Evolutionary conservation across 139 green algal genomes (phyloP), one percentile per base, ranked within the genome.

Genomic region (Coelastrella sp.): DNA sequence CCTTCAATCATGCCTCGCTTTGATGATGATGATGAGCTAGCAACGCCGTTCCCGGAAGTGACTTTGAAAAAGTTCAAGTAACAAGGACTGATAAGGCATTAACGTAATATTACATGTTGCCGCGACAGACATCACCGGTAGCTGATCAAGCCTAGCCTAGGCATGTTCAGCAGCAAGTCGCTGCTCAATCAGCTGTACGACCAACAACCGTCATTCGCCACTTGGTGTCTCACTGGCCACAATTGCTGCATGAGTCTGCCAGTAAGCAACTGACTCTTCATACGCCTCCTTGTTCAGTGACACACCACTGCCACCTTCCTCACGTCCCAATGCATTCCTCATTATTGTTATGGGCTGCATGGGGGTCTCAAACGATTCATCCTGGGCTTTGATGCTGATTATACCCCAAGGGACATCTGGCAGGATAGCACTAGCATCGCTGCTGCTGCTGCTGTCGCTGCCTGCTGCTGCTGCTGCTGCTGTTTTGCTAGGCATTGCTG

Each of bases 281-380:
- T 99, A 99, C 15, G 88, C 80, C 2, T 90, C 88, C 25, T 87
- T 85, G 38, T 98, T 89, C 19, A 99, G 63, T 0, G 93, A 41
- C 41, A 99, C 96, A 0, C 97, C 96, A 57, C 92, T 97, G 48
- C 97, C 97, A 32, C 97, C 96, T 85, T 99, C 92, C n/a, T 95
- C 93, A 4, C 87, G 86, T 0, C 96, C 96, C 48, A 99, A 81
- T 38, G 96, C 89, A 85, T 99, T 99, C 6, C 97, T 89, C 91
- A 99, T 94, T 85, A 98, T 98, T 2, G 97, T 99, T 89, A 99
- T 99, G 15, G 97, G 97, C 90, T 97, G 91, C 93, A 94, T 92
- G 21, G 96, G 96, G 2, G 92, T 96, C 91, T 99, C 97, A 62
- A 90, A 94, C 23, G 90, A 75, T 75, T 97, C 69, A 73, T 79